These are phyloP conservation scores for Penicillium sp. DNA, from an alignment of 2,329 filamentous ascomycete species.

Conservation along the genomic window DNA sequence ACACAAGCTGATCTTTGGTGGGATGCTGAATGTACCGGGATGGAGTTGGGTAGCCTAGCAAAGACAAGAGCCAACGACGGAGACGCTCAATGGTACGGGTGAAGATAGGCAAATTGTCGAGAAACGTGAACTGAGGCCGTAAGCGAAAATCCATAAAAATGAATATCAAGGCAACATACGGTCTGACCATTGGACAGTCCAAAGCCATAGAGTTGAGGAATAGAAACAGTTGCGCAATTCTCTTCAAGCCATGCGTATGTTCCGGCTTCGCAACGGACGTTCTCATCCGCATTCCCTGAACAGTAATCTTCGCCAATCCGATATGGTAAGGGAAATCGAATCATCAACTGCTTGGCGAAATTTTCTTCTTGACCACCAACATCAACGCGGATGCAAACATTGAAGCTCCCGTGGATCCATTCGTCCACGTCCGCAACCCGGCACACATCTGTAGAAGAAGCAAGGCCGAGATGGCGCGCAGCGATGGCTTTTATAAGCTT, in stretches of 20 bases:
- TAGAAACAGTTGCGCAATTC: conserved; percentile 15
- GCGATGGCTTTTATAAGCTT: conserved; percentile 22
- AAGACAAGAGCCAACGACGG: neutral
- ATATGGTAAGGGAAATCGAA: conserved; percentile 23
- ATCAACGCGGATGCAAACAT: conserved; percentile 21
- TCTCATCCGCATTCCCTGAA: conserved; percentile 42
- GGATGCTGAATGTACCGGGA: conserved; percentile 1
- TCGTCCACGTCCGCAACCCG: conserved; percentile 11
- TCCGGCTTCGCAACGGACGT: conserved; percentile 37
- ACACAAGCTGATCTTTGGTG: neutral
- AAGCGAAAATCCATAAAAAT: too few species aligned
- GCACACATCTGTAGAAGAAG: conserved; percentile 7
- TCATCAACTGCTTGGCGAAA: conserved; percentile 17
- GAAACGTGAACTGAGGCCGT: neutral
- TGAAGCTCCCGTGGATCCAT: conserved; percentile 19
- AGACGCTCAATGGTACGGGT: neutral
- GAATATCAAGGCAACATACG: conserved; percentile 2
- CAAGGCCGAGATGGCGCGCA: conserved; percentile 23
- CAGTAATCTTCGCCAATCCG: conserved; percentile 31
- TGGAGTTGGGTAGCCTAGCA: conserved; percentile 1
- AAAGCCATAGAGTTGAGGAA: conserved; percentile 13
- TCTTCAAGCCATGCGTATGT: conserved; percentile 37
- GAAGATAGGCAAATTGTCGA: neutral
- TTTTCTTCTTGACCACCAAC: conserved; percentile 1
- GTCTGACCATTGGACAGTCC: conserved; percentile 4